A percentile compares a stretch with the other conserved stretches of the same genome.
Conservation (phyloP, 768 basidiomycete species). For the Leccinum rimulosum region DNA sequence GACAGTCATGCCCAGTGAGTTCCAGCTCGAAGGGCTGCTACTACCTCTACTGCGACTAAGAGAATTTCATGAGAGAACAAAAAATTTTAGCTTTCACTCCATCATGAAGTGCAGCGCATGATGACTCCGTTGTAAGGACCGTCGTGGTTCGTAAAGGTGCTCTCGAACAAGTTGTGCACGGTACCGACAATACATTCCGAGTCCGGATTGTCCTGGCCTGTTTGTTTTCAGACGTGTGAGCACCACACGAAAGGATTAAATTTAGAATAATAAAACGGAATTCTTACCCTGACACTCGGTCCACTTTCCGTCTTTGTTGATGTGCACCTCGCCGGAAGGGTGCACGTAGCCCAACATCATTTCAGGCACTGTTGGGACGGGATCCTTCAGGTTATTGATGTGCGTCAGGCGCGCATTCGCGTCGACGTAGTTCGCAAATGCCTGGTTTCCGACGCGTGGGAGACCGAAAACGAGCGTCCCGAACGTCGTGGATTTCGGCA, state of each 20-base stretch:
- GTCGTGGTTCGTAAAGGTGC: conserved; percentile 44
- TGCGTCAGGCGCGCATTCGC: conserved; percentile 42
- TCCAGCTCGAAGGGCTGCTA: neutral
- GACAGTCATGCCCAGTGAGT: neutral
- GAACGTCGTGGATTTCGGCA: conserved; percentile 31
- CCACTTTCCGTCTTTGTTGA: conserved; percentile 46
- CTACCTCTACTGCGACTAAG: neutral
- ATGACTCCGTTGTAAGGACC: conserved; percentile 33
- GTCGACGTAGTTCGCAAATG: conserved; percentile 56
- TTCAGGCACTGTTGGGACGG: conserved; percentile 33
- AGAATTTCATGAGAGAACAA: neutral
- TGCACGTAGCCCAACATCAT: conserved; percentile 39
- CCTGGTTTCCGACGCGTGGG: conserved; percentile 51
- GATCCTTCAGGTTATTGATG: conserved; percentile 49
- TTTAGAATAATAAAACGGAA: neutral
- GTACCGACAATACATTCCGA: conserved; percentile 22
- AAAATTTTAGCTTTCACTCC: neutral
- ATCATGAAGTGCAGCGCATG: conserved; percentile 13
- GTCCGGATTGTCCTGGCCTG: conserved; percentile 60
- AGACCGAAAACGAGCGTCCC: conserved; percentile 31
- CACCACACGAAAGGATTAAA: neutral
- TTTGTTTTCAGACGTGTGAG: neutral
- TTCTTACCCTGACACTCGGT: conserved; percentile 45
- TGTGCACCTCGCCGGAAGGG: conserved; percentile 41
- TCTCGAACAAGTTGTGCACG: conserved; percentile 40